phyloP scores from a whole-genome alignment of 2,329 filamentous ascomycete genomes.

The Shiraia sp. region DNA sequence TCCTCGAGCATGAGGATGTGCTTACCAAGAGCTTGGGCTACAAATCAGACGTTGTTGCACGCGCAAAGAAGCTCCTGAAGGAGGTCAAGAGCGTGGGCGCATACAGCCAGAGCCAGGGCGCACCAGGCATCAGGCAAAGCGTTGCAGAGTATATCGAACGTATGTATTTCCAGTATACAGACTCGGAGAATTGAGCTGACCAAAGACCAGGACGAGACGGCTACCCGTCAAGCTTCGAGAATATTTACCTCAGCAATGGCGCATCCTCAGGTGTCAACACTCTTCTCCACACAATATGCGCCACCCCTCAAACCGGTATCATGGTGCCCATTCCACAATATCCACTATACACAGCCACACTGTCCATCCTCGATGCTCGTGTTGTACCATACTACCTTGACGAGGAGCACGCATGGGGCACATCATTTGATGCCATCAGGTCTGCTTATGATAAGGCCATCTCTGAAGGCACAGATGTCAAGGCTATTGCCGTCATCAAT shows the following conservation, averaged over 20 bases:
- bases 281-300: slow-evolving; percentile 85
- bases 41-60: slow-evolving; percentile 83
- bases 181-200: slow-evolving; percentile 13
- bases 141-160: slow-evolving; percentile 91
- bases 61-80: slow-evolving; percentile 78
- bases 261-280: slow-evolving; percentile 95
- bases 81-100: slow-evolving; percentile 90
- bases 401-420: slow-evolving; percentile 84
- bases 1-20: slow-evolving; percentile 83
- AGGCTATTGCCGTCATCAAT: slow-evolving; percentile 96
- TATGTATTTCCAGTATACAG: slow-evolving; percentile 47
- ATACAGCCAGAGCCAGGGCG: slow-evolving; percentile 93
- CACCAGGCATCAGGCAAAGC: slow-evolving; percentile 81
- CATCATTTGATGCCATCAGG: slow-evolving; percentile 78
- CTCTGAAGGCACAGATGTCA: slow-evolving; percentile 78
- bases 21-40: slow-evolving; percentile 78
- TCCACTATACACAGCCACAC: slow-evolving; percentile 92
- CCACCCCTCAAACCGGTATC: slow-evolving; percentile 74
- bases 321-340: slow-evolving; percentile 97
- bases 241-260: slow-evolving; percentile 89
- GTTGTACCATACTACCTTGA: slow-evolving; percentile 94
- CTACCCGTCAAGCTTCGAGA: slow-evolving; percentile 75
- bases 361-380: slow-evolving; percentile 80
- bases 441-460: slow-evolving; percentile 74
- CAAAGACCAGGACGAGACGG: slow-evolving; percentile 75